phyloP scores from a whole-genome alignment of 169 alveolate genomes.

The Plasmodium malariae region DNA sequence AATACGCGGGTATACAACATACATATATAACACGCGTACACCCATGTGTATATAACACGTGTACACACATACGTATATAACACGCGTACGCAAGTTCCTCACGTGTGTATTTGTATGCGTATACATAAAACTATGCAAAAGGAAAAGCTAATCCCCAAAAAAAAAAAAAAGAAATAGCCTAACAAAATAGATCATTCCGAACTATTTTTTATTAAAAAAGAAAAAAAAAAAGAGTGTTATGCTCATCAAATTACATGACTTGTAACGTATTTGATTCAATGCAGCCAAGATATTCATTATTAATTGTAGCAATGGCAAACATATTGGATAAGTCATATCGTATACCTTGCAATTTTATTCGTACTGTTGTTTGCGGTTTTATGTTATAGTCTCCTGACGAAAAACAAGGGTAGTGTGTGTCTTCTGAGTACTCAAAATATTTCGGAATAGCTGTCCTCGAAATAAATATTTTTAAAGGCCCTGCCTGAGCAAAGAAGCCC shows the following conservation, averaged over 20 bases:
- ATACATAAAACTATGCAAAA: too few species aligned
- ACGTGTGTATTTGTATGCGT: too few species aligned
- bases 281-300: conserved; percentile 90
- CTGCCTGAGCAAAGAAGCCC: conserved; percentile 93
- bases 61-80: too few species aligned
- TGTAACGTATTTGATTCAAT: conserved; percentile 57
- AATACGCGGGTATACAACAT: too few species aligned
- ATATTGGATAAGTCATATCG: conserved; percentile 90
- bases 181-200: too few species aligned
- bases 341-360: conserved; percentile 92
- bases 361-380: conserved; percentile 89
- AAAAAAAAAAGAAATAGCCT: too few species aligned
- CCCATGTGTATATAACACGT: too few species aligned
- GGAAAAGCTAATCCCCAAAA: background rate
- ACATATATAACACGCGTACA: too few species aligned
- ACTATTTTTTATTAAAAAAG: too few species aligned
- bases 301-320: conserved; percentile 93
- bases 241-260: conserved; percentile 22
- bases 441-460: conserved; percentile 92
- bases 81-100: too few species aligned
- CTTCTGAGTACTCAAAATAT: conserved; percentile 88
- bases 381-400: conserved; percentile 89
- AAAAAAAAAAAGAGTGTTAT: background rate
- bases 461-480: conserved; percentile 93
- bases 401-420: conserved; percentile 89